Percentiles rank a stretch among this genome's conserved stretches.
Evolutionary conservation across 2,329 filamentous ascomycete genomes (phyloP).

Genomic region (Simplicillium aogashimaense): DNA sequence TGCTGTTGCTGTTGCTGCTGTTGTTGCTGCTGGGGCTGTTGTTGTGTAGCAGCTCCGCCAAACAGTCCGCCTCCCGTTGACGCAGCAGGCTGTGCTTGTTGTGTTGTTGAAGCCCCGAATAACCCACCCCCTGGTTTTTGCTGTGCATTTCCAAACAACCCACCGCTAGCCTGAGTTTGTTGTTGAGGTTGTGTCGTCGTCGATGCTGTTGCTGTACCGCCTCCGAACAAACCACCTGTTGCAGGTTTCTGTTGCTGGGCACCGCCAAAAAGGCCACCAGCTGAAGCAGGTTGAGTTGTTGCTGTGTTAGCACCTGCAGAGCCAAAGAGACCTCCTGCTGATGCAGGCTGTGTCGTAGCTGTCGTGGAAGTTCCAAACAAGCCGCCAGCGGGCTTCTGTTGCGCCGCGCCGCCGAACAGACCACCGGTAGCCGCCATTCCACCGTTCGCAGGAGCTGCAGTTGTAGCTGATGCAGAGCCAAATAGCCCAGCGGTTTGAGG

Average conservation of each 20-base stretch:
- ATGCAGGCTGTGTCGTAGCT: slow-evolving; percentile 9
- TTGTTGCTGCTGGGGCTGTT: slow-evolving; percentile 12
- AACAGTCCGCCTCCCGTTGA: slow-evolving; percentile 14
- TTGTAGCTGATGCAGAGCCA: slow-evolving; percentile 17
- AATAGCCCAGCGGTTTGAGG: slow-evolving; percentile 26
- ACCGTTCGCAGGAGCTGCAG: slow-evolving; percentile 16
- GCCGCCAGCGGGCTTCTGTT: slow-evolving; percentile 15
- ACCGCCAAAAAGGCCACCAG: slow-evolving; percentile 21
- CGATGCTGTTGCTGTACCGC: slow-evolving; percentile 9
- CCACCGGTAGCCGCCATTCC: slow-evolving; percentile 25
- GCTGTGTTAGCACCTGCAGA: slow-evolving; percentile 2
- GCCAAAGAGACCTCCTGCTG: slow-evolving; percentile 3
- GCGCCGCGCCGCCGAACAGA: slow-evolving; percentile 20
- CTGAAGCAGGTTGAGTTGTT: slow-evolving; percentile 7
- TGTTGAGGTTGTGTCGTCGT: slow-evolving; percentile 11
- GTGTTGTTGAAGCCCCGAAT: slow-evolving; percentile 4
- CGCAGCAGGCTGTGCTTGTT: slow-evolving; percentile 1
- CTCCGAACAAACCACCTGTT: slow-evolving; percentile 21
- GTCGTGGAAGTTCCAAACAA: slow-evolving; percentile 20
- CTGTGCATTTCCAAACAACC: slow-evolving; percentile 7
- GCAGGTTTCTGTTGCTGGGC: slow-evolving; percentile 16
- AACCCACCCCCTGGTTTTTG: slow-evolving; percentile 7
- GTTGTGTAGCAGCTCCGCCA: slow-evolving; percentile 9
- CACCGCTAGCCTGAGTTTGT: slow-evolving; percentile 11
- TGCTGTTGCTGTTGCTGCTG: slow-evolving; percentile 14